Evolutionary conservation across 805 yeast genomes (phyloP).

Genomic region (Pichia cabralensis): DNA sequence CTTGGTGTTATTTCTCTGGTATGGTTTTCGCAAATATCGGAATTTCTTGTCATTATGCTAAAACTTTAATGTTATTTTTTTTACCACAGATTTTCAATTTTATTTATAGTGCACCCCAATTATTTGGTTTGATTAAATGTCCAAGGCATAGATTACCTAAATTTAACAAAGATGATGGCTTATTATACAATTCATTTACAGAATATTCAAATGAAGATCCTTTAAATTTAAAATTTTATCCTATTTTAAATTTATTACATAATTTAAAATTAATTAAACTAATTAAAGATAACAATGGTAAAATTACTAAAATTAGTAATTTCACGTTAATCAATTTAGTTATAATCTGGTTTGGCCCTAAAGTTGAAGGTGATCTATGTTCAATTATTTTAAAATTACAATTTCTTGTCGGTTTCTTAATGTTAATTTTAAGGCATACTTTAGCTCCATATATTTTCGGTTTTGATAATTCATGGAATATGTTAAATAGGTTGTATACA

Average conservation of each 20-base stretch:
- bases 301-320: slow-evolving; percentile 48
- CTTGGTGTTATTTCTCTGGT: slow-evolving; percentile 96
- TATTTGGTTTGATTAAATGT: slow-evolving; percentile 79
- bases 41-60: slow-evolving; percentile 91
- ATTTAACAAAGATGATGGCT: slow-evolving; percentile 56
- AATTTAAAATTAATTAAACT: slow-evolving; percentile 38
- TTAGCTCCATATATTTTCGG: slow-evolving; percentile 84
- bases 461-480: slow-evolving; percentile 58
- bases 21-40: slow-evolving; percentile 98
- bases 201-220: slow-evolving; percentile 20
- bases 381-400: slow-evolving; percentile 49
- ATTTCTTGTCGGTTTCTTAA: slow-evolving; percentile 51
- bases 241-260: slow-evolving; percentile 37
- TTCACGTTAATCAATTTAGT: slow-evolving; percentile 80
- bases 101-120: slow-evolving; percentile 83
- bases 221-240: slow-evolving; percentile 21
- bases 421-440: slow-evolving; percentile 68
- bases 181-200: slow-evolving; percentile 65
- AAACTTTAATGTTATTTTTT: slow-evolving; percentile 77
- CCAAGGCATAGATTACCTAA: slow-evolving; percentile 92
- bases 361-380: slow-evolving; percentile 75
- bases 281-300: slow-evolving; percentile 21
- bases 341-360: slow-evolving; percentile 82
- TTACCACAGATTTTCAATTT: slow-evolving; percentile 90
- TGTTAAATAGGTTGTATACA: slow-evolving; percentile 22